Percentiles rank a stretch among this genome's conserved stretches.
Conservation (phyloP, 352 stramenopile genomes). For the Globisporangium polare region DNA sequence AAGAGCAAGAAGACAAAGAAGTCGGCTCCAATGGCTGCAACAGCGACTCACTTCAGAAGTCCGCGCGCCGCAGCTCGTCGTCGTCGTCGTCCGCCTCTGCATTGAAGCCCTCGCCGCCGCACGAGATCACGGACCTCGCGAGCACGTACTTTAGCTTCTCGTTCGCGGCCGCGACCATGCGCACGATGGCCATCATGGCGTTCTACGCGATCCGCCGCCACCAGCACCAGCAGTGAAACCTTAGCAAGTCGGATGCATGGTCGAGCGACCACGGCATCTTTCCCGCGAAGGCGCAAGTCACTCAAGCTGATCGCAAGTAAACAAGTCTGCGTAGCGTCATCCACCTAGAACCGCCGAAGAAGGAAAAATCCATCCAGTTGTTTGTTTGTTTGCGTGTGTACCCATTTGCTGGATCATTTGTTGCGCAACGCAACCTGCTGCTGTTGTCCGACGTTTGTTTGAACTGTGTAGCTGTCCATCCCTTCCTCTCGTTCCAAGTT, state of each 20-base stretch:
- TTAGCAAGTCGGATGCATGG: background rate
- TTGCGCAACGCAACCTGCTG: background rate
- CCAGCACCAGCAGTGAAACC: slow-evolving; percentile 33
- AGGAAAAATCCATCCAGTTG: background rate
- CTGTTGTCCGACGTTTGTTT: too few species aligned
- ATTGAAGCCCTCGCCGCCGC: background rate
- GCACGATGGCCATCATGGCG: slow-evolving; percentile 17
- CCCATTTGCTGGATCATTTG: background rate
- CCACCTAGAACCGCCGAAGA: background rate
- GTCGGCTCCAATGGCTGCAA: background rate
- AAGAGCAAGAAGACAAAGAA: background rate
- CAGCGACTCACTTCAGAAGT: background rate
- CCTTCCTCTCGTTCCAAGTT: background rate
- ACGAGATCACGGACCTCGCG: slow-evolving; percentile 11
- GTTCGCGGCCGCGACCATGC: slow-evolving; percentile 14
- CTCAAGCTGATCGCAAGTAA: background rate
- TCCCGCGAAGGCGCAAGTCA: too few species aligned
- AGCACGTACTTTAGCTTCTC: slow-evolving; percentile 18
- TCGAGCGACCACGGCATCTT: too few species aligned
- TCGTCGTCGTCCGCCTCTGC: background rate
- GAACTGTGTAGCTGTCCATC: background rate
- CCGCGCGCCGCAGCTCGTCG: background rate
- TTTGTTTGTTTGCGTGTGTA: background rate
- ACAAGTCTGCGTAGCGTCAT: background rate
- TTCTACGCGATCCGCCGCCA: slow-evolving; percentile 14